Evolutionary conservation across 2,329 filamentous ascomycete genomes (phyloP).

Genomic region (Didymella pinodella): DNA sequence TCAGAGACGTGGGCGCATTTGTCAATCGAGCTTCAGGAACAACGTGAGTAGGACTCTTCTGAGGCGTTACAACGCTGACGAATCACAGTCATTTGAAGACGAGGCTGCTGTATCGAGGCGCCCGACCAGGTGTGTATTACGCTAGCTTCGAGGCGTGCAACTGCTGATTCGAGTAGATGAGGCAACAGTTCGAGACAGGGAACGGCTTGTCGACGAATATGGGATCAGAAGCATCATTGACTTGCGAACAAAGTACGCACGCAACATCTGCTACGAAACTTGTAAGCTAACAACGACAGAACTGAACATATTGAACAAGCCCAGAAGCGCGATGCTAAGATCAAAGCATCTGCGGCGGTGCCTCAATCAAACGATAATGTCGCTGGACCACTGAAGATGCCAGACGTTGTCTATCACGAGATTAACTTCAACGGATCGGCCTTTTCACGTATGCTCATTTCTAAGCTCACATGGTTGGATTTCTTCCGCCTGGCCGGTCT

Average conservation of each 20-base stretch:
- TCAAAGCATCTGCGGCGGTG: conserved; percentile 55
- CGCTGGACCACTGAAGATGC: conserved; percentile 67
- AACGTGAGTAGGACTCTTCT: conserved; percentile 19
- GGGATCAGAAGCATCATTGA: conserved; percentile 78
- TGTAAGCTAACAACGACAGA: conserved; percentile 52
- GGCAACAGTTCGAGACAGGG: conserved; percentile 71
- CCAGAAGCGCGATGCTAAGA: conserved; percentile 64
- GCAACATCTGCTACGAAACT: neutral
- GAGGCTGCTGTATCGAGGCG: conserved; percentile 45
- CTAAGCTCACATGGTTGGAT: conserved; percentile 72
- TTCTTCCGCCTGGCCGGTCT: conserved; percentile 69
- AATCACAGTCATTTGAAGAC: conserved; percentile 35
- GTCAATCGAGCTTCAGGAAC: conserved; percentile 36
- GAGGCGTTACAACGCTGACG: conserved; percentile 11
- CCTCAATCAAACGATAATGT: conserved; percentile 59
- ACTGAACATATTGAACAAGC: conserved; percentile 77
- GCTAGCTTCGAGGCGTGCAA: neutral
- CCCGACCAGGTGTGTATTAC: conserved; percentile 43
- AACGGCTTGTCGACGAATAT: conserved; percentile 65
- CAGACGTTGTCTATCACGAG: conserved; percentile 68
- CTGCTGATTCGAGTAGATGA: conserved; percentile 63
- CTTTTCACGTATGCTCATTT: conserved; percentile 73
- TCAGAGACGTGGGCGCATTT: conserved; percentile 48
- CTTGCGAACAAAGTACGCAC: conserved; percentile 73
- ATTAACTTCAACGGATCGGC: conserved; percentile 77